These are phyloP conservation scores for Leccinum uliginosum DNA, from an alignment of 768 basidiomycete species.

Conservation along the genomic window DNA sequence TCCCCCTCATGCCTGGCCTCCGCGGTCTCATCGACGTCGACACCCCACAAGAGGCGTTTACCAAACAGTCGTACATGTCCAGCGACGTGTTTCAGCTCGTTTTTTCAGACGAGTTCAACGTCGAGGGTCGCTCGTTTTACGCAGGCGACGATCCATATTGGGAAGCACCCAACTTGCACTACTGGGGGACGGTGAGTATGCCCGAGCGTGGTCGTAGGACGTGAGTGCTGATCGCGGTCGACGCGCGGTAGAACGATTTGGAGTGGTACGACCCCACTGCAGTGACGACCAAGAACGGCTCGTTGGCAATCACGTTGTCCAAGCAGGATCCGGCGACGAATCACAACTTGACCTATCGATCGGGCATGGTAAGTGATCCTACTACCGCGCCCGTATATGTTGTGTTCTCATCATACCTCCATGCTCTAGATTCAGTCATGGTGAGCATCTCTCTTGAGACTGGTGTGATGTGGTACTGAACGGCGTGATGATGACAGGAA, in stretches of 20 bases:
- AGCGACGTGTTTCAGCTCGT: conserved; percentile 45
- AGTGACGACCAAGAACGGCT: conserved; percentile 49
- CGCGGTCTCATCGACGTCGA: conserved; percentile 51
- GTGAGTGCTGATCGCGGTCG: conserved; percentile 7
- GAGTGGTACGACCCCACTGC: conserved; percentile 59
- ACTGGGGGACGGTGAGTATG: conserved; percentile 54
- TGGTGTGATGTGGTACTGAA: conserved; percentile 1
- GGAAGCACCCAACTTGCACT: conserved; percentile 54
- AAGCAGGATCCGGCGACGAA: conserved; percentile 38
- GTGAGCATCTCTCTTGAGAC: conserved; percentile 6
- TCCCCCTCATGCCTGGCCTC: conserved; percentile 38
- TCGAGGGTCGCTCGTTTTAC: conserved; percentile 66
- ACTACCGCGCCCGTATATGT: not conserved
- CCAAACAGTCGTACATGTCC: conserved; percentile 35
- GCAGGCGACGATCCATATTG: conserved; percentile 66
- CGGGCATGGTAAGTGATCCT: conserved; percentile 30
- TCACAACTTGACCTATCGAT: conserved; percentile 45
- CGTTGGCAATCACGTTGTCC: conserved; percentile 46
- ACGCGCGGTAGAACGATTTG: conserved; percentile 30
- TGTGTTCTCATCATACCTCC: conserved; percentile 22
- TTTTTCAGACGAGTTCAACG: conserved; percentile 82
- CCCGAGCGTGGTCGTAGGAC: too few relatives aligned
- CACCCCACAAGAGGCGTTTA: conserved; percentile 46
- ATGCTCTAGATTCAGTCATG: conserved; percentile 29
- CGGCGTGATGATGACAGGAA: conserved; percentile 34